phyloP scores from a whole-genome alignment of 2,329 filamentous ascomycete species.

The Colletotrichum plurivorum region DNA sequence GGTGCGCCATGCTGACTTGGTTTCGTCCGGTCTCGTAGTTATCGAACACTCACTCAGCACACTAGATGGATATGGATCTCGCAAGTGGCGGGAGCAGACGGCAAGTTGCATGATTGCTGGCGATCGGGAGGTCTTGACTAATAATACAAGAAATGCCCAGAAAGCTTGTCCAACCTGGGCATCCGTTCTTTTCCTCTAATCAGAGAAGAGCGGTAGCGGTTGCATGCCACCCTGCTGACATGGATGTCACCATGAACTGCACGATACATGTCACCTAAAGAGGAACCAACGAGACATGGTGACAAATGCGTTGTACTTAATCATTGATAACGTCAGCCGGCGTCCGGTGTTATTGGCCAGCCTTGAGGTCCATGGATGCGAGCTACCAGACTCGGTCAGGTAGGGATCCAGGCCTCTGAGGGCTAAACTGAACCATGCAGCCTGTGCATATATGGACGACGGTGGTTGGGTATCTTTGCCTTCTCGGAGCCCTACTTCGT shows the following conservation, averaged over 20 bases:
- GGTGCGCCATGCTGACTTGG: slow-evolving; percentile 24
- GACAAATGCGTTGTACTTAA: slow-evolving; percentile 21
- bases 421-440: slow-evolving; percentile 11
- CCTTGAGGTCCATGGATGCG: not conserved
- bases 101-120: slow-evolving; percentile 24
- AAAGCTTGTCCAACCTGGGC: slow-evolving; percentile 31
- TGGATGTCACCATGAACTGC: slow-evolving; percentile 12
- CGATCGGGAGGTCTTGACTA: slow-evolving; percentile 23
- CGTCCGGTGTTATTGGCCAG: slow-evolving; percentile 9
- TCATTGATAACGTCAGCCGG: slow-evolving; percentile 26
- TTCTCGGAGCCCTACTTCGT: not conserved
- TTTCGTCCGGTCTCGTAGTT: not conserved
- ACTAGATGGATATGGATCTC: not conserved
- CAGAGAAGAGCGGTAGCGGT: not conserved
- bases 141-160: slow-evolving; percentile 11
- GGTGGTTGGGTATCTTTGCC: slow-evolving; percentile 14
- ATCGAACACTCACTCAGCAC: not conserved
- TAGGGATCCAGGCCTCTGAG: slow-evolving; percentile 16
- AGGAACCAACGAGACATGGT: not conserved
- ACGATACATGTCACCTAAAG: slow-evolving; percentile 13
- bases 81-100: slow-evolving; percentile 1
- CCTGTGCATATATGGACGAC: slow-evolving; percentile 5
- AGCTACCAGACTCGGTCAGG: slow-evolving; percentile 8
- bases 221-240: slow-evolving; percentile 12
- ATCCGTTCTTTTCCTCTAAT: not conserved